Evolutionary conservation across 2,329 filamentous ascomycete genomes (phyloP).

Genomic region (Fusarium equiseti): DNA sequence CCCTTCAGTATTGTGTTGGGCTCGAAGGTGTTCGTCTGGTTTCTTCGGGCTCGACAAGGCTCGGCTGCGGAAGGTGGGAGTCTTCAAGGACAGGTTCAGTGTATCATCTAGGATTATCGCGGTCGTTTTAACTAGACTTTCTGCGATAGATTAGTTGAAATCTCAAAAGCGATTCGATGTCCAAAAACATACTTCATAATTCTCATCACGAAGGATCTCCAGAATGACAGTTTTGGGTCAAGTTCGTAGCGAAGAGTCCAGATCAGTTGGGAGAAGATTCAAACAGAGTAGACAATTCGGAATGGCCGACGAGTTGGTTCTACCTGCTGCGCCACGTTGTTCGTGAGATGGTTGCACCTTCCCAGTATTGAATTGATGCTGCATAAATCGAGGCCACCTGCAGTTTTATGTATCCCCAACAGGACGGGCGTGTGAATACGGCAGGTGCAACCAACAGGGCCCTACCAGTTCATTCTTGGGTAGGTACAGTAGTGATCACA

Average conservation of each 20-base stretch:
- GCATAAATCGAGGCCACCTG: background rate
- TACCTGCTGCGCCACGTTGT: slow-evolving; percentile 2
- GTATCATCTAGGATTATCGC: no score
- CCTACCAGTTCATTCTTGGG: background rate
- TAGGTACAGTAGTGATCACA: background rate
- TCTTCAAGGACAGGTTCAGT: no score
- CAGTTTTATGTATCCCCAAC: background rate
- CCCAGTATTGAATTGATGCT: background rate
- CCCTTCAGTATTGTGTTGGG: no score
- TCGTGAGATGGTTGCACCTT: background rate
- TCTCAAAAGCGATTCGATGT: background rate
- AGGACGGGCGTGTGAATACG: background rate
- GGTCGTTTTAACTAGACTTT: no score
- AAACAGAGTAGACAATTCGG: background rate
- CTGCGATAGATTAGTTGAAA: no score
- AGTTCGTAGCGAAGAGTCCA: background rate
- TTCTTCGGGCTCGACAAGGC: no score
- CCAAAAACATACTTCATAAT: background rate
- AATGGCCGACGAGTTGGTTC: background rate
- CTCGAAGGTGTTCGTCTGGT: no score
- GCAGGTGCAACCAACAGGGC: background rate
- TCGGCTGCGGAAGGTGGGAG: no score
- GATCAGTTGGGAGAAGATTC: background rate
- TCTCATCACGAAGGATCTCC: background rate
- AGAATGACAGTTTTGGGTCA: background rate